phyloP scores from a whole-genome alignment of 345 rosid species.

The Aquilaria sinensis region DNA sequence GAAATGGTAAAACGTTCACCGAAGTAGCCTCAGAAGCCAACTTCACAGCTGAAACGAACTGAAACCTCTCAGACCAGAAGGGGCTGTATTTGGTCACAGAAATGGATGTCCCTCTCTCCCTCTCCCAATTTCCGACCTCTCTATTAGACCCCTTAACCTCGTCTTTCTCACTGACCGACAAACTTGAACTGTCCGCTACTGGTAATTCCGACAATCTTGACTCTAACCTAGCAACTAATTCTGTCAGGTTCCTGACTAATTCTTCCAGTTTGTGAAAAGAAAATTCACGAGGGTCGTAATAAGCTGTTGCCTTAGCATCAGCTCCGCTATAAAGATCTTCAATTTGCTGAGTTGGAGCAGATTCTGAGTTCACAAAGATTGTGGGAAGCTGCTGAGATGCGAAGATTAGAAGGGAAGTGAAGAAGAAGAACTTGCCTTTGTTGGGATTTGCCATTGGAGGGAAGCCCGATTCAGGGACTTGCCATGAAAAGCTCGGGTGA shows the following conservation, averaged over 20 bases:
- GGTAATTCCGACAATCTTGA: conserved; percentile 35
- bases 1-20: conserved; percentile 67
- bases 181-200: conserved; percentile 9
- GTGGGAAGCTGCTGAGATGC: conserved; percentile 15
- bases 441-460: conserved; percentile 41
- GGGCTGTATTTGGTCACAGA: conserved; percentile 68
- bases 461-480: conserved; percentile 20
- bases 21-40: conserved; percentile 60
- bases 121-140: conserved; percentile 14
- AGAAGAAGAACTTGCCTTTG: conserved; percentile 52
- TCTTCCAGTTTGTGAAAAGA: conserved; percentile 64
- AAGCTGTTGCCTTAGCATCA: conserved; percentile 15
- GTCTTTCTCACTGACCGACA: conserved; percentile 10
- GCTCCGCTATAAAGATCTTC: conserved; percentile 14
- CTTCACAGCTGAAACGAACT: conserved; percentile 78
- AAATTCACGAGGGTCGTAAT: conserved; percentile 26
- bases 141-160: conserved; percentile 12
- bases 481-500: conserved; percentile 14
- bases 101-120: conserved; percentile 34
- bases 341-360: conserved; percentile 28
- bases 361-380: conserved; percentile 20
- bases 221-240: conserved; percentile 62
- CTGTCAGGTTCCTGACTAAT: conserved; percentile 60
- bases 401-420: conserved; percentile 38
- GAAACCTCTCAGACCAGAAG: conserved; percentile 89